Percentiles rank a stretch among this genome's conserved stretches.
Evolutionary conservation across 2,329 filamentous ascomycete genomes (phyloP).

Genomic region (Tolypocladium sp.): DNA sequence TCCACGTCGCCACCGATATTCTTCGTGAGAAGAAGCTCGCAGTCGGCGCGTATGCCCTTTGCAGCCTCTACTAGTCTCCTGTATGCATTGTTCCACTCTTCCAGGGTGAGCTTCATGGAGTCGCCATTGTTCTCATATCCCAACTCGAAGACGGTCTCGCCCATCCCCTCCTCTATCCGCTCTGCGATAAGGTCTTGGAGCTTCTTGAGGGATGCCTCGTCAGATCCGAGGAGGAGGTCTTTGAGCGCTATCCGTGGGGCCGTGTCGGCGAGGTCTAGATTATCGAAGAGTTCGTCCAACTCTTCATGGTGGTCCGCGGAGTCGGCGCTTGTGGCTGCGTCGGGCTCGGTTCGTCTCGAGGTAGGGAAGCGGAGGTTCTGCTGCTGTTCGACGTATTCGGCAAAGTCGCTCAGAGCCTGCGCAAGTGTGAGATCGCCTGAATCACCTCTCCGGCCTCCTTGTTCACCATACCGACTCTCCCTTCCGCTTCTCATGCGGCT

Average conservation of each 20-base stretch:
- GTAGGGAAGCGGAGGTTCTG: slow-evolving; percentile 62
- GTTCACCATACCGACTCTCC: slow-evolving; percentile 63
- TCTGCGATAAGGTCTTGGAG: slow-evolving; percentile 57
- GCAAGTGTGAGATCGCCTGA: slow-evolving; percentile 3
- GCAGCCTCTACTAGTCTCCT: slow-evolving; percentile 57
- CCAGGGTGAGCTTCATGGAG: slow-evolving; percentile 64
- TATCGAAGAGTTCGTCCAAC: slow-evolving; percentile 84
- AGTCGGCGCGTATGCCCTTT: slow-evolving; percentile 59
- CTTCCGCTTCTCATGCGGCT: slow-evolving; percentile 71
- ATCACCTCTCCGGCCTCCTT: neutral
- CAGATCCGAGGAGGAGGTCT: slow-evolving; percentile 60
- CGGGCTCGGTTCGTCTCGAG: slow-evolving; percentile 15
- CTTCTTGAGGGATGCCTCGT: slow-evolving; percentile 51
- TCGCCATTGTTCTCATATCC: slow-evolving; percentile 87
- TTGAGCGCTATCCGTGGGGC: slow-evolving; percentile 61
- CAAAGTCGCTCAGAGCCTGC: slow-evolving; percentile 82
- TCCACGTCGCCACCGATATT: slow-evolving; percentile 77
- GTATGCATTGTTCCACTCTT: slow-evolving; percentile 69
- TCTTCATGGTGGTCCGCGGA: slow-evolving; percentile 59
- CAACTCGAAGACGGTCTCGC: slow-evolving; percentile 85
- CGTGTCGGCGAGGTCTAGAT: slow-evolving; percentile 70
- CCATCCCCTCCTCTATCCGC: slow-evolving; percentile 72
- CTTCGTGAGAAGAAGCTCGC: slow-evolving; percentile 76
- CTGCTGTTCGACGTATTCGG: slow-evolving; percentile 94
- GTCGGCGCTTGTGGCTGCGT: slow-evolving; percentile 18